phyloP scores from a whole-genome alignment of 1,139 yeast species.

The Pichia sp. region DNA sequence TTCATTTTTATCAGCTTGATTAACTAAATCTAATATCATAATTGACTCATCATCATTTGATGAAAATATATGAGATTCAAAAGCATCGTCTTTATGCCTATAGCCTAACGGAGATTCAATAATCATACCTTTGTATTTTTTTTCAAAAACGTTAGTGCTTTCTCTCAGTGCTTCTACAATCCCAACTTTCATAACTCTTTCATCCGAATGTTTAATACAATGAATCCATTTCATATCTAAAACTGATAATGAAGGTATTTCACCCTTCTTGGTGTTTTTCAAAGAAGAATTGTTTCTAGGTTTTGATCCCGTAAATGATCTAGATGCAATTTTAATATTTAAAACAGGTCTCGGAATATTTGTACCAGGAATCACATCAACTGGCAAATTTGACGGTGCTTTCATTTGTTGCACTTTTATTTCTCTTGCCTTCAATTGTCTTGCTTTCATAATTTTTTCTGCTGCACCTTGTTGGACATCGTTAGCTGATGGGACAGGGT shows the following conservation, averaged over 20 bases:
- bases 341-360: conserved; percentile 50
- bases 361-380: conserved; percentile 45
- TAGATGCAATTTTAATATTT: conserved; percentile 32
- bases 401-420: background rate
- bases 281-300: conserved; percentile 20
- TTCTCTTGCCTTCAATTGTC: conserved; percentile 2
- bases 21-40: conserved; percentile 16
- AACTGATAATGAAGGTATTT: conserved; percentile 50
- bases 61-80: conserved; percentile 7
- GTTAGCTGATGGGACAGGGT: background rate
- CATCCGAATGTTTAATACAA: conserved; percentile 55
- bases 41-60: conserved; percentile 19
- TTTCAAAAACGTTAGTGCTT: conserved; percentile 47
- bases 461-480: conserved; percentile 10
- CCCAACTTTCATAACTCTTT: conserved; percentile 65
- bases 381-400: background rate
- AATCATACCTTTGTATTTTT: conserved; percentile 47
- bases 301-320: conserved; percentile 17
- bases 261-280: conserved; percentile 17
- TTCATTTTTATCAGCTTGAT: conserved; percentile 10
- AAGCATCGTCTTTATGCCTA: conserved; percentile 24
- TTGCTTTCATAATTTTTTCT: conserved; percentile 10
- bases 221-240: conserved; percentile 66
- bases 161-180: conserved; percentile 33
- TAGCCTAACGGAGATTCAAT: conserved; percentile 57